Evolutionary conservation across 371 early-diverging fungal species (phyloP).

Genomic region (Saksenaea oblongispora): DNA sequence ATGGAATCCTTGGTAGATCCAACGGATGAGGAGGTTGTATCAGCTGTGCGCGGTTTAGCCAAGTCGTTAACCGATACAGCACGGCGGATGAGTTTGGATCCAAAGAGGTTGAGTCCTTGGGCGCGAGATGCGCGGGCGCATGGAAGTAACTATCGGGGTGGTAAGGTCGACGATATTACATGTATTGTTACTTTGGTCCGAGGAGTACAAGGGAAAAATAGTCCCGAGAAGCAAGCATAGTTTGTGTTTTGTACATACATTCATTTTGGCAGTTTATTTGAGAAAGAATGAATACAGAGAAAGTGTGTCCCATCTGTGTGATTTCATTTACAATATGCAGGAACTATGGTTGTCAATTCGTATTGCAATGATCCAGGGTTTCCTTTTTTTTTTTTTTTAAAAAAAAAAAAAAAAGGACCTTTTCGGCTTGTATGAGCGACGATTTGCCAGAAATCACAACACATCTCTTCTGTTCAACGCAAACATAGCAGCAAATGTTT

Average conservation of each 20-base stretch:
- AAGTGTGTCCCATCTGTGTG: background rate
- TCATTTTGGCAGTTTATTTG: background rate
- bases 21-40: conserved; percentile 39
- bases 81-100: conserved; percentile 55
- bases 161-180: conserved; percentile 56
- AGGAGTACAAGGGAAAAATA: conserved; percentile 9
- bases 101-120: conserved; percentile 55
- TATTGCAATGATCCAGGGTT: too few relatives aligned
- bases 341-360: background rate
- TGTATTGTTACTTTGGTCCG: conserved; percentile 50
- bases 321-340: background rate
- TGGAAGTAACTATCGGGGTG: conserved; percentile 49
- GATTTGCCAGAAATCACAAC: too few relatives aligned
- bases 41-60: conserved; percentile 54
- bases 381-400: too few relatives aligned
- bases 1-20: conserved; percentile 35
- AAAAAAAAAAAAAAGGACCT: too few relatives aligned
- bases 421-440: too few relatives aligned
- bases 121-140: conserved; percentile 49
- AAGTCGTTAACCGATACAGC: conserved; percentile 59
- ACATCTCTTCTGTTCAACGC: too few relatives aligned
- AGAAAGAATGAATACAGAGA: background rate
- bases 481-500: too few relatives aligned
- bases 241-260: background rate
- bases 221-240: conserved; percentile 3